These are phyloP conservation scores for Escallonia rubra DNA, from an alignment of 129 eudicot species.

Conservation along the genomic window DNA sequence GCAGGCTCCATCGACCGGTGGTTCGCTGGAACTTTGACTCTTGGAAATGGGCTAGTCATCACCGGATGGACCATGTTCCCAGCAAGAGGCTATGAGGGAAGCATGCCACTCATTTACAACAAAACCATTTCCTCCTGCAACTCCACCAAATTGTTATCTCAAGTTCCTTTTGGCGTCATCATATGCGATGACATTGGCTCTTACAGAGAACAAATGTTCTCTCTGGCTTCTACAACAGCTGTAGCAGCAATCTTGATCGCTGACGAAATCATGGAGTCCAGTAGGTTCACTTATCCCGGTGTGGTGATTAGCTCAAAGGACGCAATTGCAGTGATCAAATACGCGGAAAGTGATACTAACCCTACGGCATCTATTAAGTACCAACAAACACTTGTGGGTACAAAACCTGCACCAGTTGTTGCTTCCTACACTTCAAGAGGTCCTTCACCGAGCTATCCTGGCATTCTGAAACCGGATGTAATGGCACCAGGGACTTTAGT, in stretches of 20 bases:
- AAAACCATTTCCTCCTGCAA: conserved; percentile 30
- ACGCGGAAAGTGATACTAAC: conserved; percentile 6
- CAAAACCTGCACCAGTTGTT: conserved; percentile 36
- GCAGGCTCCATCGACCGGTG: conserved; percentile 41
- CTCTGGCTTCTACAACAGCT: conserved; percentile 14
- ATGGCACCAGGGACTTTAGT: conserved; percentile 43
- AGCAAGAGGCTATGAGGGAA: conserved; percentile 23
- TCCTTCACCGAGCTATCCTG: conserved; percentile 36
- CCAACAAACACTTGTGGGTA: conserved; percentile 39
- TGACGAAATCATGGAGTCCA: conserved; percentile 16
- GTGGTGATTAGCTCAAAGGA: conserved; percentile 25
- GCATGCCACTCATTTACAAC: conserved; percentile 33
- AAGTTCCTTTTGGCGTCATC: conserved; percentile 12
- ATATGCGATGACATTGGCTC: conserved; percentile 25
- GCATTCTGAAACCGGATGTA: conserved; percentile 40
- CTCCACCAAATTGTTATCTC: conserved; percentile 14
- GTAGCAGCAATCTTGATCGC: conserved; percentile 32
- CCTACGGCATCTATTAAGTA: conserved; percentile 29
- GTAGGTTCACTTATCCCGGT: conserved; percentile 26
- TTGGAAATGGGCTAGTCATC: conserved; percentile 25
- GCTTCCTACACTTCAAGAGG: conserved; percentile 44
- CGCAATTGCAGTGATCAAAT: conserved; percentile 23
- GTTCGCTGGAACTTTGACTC: conserved; percentile 21
- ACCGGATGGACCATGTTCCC: conserved; percentile 46
- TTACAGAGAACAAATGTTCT: background rate